Evolutionary conservation across 164 flowering plant genomes (phyloP).

Genomic region (Euptelea pleiosperma): DNA sequence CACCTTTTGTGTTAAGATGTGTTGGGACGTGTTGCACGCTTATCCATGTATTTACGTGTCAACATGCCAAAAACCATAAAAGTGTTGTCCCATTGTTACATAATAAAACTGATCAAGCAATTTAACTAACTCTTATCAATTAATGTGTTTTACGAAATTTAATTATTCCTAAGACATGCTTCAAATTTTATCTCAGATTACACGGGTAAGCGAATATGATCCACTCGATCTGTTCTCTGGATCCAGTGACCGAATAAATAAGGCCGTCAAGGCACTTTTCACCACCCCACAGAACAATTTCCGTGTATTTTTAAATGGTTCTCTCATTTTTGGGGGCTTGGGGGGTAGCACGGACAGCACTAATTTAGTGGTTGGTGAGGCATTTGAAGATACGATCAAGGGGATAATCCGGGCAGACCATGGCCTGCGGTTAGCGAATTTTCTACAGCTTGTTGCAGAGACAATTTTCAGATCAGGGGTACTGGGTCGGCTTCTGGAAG

Average conservation of each 20-base stretch:
- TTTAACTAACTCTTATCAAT: neutral
- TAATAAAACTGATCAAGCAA: neutral
- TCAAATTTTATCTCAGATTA: conserved; percentile 46
- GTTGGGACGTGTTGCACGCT: too few species aligned
- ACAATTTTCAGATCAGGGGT: conserved; percentile 54
- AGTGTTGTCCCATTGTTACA: neutral
- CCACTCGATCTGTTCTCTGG: conserved; percentile 88
- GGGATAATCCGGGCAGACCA: conserved; percentile 46
- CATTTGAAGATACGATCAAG: conserved; percentile 55
- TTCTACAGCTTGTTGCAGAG: conserved; percentile 63
- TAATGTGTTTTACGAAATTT: neutral
- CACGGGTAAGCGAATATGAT: conserved; percentile 69
- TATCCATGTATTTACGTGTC: too few species aligned
- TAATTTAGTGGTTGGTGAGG: conserved; percentile 24
- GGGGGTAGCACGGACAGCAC: conserved; percentile 48
- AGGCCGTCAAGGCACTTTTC: conserved; percentile 67
- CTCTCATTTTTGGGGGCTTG: conserved; percentile 65
- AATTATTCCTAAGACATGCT: conserved; percentile 3
- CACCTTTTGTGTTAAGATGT: too few species aligned
- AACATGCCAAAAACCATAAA: too few species aligned
- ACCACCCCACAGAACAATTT: conserved; percentile 86
- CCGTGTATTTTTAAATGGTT: conserved; percentile 77
- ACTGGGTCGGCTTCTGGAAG: conserved; percentile 61
- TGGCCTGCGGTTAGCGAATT: conserved; percentile 45
- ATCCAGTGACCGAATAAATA: conserved; percentile 53